These are phyloP conservation scores for Candida caryicola DNA, from an alignment of 805 yeast genomes.

Conservation along the genomic window DNA sequence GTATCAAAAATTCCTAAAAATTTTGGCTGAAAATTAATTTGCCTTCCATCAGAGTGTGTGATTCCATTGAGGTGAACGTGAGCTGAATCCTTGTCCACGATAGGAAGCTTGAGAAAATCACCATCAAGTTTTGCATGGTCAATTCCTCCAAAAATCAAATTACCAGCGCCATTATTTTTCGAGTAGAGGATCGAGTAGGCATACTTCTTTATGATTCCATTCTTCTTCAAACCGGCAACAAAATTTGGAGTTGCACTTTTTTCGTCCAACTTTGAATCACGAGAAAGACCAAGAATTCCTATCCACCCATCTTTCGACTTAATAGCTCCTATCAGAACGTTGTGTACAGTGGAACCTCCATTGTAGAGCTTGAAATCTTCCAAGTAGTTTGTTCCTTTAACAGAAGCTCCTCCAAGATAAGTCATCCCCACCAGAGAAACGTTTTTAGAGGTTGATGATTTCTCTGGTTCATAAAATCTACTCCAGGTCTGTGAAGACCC, in stretches of 20 bases:
- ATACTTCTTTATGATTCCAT: slow-evolving; percentile 23
- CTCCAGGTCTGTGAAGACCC: slow-evolving; percentile 11
- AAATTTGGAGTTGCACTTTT: slow-evolving; percentile 15
- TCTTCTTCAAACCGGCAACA: slow-evolving; percentile 20
- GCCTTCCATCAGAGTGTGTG: background rate
- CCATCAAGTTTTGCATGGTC: slow-evolving; percentile 18
- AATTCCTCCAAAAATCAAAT: slow-evolving; percentile 20
- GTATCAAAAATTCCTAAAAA: slow-evolving; percentile 7
- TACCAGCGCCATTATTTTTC: slow-evolving; percentile 21
- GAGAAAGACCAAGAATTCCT: slow-evolving; percentile 10
- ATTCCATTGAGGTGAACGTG: slow-evolving; percentile 3
- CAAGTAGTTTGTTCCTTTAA: slow-evolving; percentile 5
- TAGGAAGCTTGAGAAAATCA: slow-evolving; percentile 3
- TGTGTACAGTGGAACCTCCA: slow-evolving; percentile 3
- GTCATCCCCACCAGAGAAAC: no score
- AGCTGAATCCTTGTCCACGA: background rate
- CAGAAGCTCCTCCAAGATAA: slow-evolving; percentile 6
- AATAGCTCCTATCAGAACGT: background rate
- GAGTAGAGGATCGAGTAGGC: slow-evolving; percentile 25
- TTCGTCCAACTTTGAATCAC: slow-evolving; percentile 3
- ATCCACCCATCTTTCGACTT: background rate
- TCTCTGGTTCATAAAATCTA: background rate
- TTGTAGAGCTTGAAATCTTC: slow-evolving; percentile 6
- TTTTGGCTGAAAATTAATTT: background rate
- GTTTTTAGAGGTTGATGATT: slow-evolving; percentile 5